phyloP scores from a whole-genome alignment of 805 yeast genomes.

The Saccharomyces eubayanus region DNA sequence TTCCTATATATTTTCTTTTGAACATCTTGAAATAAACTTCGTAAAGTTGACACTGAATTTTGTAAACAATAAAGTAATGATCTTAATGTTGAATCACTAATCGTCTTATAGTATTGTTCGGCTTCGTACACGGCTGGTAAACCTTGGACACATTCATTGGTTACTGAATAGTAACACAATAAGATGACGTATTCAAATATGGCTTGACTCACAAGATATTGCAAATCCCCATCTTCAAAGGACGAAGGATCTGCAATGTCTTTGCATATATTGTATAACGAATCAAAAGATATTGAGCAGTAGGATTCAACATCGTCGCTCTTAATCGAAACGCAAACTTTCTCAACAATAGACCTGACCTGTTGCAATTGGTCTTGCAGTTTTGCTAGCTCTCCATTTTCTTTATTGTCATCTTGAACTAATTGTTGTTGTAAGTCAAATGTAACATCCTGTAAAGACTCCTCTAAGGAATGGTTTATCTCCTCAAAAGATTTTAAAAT shows the following conservation, averaged over 20 bases:
- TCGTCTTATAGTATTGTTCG: constrained; percentile 13
- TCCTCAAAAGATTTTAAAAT: constrained; percentile 10
- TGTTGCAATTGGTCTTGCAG: constrained; percentile 12
- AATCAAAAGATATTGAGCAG: neutral
- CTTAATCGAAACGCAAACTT: constrained; percentile 1
- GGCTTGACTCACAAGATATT: constrained; percentile 3
- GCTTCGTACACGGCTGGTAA: constrained; percentile 17
- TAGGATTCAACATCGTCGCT: neutral
- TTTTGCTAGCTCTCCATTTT: constrained; percentile 3
- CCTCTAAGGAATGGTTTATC: constrained; percentile 9
- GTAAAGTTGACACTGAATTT: constrained; percentile 7
- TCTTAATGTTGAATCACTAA: constrained; percentile 10
- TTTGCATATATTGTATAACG: neutral
- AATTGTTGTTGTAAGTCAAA: constrained; percentile 1
- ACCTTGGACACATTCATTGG: constrained; percentile 11
- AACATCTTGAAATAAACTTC: neutral
- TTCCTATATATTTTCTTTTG: neutral
- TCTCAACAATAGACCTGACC: constrained; percentile 9
- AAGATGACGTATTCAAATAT: constrained; percentile 13
- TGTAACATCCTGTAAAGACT: constrained; percentile 7
- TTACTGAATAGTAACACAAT: constrained; percentile 17
- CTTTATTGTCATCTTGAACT: neutral
- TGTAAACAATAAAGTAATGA: constrained; percentile 20
- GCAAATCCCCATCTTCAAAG: constrained; percentile 6
- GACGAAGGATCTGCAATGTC: neutral